Percentiles rank a stretch among this genome's conserved stretches.
Evolutionary conservation across 805 yeast genomes (phyloP).

Genomic region (Ogataea thermomethanolica): DNA sequence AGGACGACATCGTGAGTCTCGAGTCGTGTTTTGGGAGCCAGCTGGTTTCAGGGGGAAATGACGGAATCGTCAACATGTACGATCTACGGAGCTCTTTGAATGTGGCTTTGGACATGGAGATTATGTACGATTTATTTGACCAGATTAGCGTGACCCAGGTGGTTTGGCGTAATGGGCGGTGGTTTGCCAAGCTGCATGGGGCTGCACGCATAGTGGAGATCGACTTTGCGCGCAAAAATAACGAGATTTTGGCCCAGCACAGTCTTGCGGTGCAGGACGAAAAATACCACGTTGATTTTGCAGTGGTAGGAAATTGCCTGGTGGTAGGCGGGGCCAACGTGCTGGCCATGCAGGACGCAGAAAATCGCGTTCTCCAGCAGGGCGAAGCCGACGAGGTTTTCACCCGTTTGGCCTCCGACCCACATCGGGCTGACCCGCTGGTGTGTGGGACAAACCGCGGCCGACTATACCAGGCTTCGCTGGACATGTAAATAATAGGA

Average conservation of each 20-base stretch:
- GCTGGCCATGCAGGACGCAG: background rate
- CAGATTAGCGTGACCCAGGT: slow-evolving; percentile 16
- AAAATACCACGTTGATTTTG: slow-evolving; percentile 14
- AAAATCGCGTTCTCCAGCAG: background rate
- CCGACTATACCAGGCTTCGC: background rate
- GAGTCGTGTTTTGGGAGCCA: slow-evolving; percentile 2
- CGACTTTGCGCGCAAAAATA: slow-evolving; percentile 10
- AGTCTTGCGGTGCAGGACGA: slow-evolving; percentile 4
- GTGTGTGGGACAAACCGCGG: slow-evolving; percentile 6
- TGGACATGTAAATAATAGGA: background rate
- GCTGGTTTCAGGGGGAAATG: slow-evolving; percentile 20
- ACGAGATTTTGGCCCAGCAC: slow-evolving; percentile 12
- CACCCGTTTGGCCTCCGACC: background rate
- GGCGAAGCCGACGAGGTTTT: background rate
- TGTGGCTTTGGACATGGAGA: slow-evolving; percentile 16
- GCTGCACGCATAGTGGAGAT: slow-evolving; percentile 8
- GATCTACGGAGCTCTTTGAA: slow-evolving; percentile 14
- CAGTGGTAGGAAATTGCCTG: slow-evolving; percentile 3
- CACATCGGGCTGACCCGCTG: background rate
- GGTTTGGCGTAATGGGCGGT: slow-evolving; percentile 2
- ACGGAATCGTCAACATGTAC: slow-evolving; percentile 17
- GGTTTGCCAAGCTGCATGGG: slow-evolving; percentile 15
- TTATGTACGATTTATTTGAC: slow-evolving; percentile 9
- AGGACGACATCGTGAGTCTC: slow-evolving; percentile 16
- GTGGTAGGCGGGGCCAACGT: slow-evolving; percentile 8